These are phyloP conservation scores for Trichoderma semiorbis DNA, from an alignment of 2,329 filamentous ascomycete genomes.

Conservation along the genomic window DNA sequence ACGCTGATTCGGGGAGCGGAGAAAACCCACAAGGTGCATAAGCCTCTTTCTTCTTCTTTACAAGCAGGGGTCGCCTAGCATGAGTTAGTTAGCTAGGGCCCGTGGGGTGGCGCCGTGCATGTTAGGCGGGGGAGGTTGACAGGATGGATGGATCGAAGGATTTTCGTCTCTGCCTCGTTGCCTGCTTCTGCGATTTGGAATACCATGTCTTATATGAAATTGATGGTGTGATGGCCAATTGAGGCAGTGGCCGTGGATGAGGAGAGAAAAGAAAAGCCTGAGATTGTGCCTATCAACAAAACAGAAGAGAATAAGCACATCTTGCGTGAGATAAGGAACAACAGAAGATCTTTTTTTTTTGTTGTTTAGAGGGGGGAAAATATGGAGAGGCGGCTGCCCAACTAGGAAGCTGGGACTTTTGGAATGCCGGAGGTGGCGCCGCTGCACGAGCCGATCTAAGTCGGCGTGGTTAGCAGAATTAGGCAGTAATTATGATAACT, in stretches of 20 bases:
- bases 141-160: not conserved
- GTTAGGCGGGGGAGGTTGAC: not conserved
- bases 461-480: not conserved
- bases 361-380: not conserved
- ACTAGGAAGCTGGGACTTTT: slow-evolving; percentile 18
- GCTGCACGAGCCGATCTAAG: not conserved
- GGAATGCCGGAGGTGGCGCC: slow-evolving; percentile 8
- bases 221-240: not conserved
- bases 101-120: not conserved
- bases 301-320: not conserved
- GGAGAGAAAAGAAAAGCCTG: not conserved
- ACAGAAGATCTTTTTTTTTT: not conserved
- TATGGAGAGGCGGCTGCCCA: not conserved
- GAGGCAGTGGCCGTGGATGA: not conserved
- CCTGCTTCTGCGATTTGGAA: not conserved
- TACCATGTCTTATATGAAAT: not conserved
- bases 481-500: not conserved
- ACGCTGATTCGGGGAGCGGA: slow-evolving; percentile 14
- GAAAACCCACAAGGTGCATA: not conserved
- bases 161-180: not conserved
- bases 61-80: not conserved
- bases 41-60: not conserved
- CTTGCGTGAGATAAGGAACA: rapidly evolving
- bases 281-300: not conserved
- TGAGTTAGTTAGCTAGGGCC: not conserved